phyloP scores from a whole-genome alignment of 495 filamentous ascomycete species.

The Talaromyces trachyspermus region DNA sequence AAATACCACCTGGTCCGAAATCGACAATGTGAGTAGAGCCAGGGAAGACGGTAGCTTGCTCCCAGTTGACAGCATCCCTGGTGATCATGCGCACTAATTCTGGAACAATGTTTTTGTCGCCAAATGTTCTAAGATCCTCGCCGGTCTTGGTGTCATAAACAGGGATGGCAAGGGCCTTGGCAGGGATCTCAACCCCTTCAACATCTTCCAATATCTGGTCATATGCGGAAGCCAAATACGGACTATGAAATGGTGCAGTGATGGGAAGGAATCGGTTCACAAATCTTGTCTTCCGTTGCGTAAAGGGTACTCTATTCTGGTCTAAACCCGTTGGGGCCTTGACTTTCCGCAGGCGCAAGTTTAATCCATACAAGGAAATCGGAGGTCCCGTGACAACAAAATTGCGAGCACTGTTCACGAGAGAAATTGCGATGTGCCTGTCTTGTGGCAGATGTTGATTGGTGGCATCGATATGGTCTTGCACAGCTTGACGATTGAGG shows the following conservation, averaged over 20 bases:
- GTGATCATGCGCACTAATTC: slow-evolving; percentile 12
- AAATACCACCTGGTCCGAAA: slow-evolving; percentile 19
- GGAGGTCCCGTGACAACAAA: slow-evolving; percentile 96
- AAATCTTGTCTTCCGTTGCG: slow-evolving; percentile 90
- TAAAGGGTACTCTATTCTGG: slow-evolving; percentile 90
- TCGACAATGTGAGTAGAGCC: slow-evolving; percentile 17
- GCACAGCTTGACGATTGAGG: slow-evolving; percentile 72
- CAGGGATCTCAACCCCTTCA: slow-evolving; percentile 66
- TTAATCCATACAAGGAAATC: slow-evolving; percentile 90
- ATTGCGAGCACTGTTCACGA: slow-evolving; percentile 94
- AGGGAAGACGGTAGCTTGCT: slow-evolving; percentile 14
- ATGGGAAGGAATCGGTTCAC: slow-evolving; percentile 97
- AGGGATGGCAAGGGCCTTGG: slow-evolving; percentile 36
- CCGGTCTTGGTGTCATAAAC: slow-evolving; percentile 30
- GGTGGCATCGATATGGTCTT: slow-evolving; percentile 90
- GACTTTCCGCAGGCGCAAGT: slow-evolving; percentile 86
- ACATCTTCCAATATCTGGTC: slow-evolving; percentile 78
- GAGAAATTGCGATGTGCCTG: slow-evolving; percentile 87
- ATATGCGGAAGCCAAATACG: slow-evolving; percentile 74
- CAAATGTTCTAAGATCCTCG: slow-evolving; percentile 16
- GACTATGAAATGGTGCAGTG: slow-evolving; percentile 96
- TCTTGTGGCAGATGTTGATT: slow-evolving; percentile 91
- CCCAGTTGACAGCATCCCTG: slow-evolving; percentile 20
- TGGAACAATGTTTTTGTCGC: slow-evolving; percentile 14
- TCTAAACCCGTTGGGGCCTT: slow-evolving; percentile 95